Percentiles rank a stretch among this genome's conserved stretches.
Conservation (phyloP, 1,284 basidiomycete species). For the Cryptococcus sp. region DNA sequence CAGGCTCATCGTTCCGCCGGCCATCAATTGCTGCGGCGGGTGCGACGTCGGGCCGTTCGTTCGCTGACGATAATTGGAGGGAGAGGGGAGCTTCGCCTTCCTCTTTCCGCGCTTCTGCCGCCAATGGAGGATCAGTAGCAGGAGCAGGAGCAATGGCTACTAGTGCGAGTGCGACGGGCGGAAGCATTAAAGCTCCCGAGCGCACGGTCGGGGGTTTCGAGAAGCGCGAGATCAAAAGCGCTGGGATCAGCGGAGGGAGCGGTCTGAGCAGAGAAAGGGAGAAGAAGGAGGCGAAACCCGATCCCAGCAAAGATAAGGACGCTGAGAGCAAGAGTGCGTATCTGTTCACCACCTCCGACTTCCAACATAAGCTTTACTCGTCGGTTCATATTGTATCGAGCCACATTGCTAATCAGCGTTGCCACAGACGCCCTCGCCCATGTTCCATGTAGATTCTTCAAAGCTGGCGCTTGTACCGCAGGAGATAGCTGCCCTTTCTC, state of each 20-base stretch:
- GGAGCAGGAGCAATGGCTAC: not conserved
- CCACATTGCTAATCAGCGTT: not conserved
- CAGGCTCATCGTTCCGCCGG: constrained; percentile 4
- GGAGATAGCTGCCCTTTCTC: constrained; percentile 96
- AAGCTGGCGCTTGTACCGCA: constrained; percentile 87
- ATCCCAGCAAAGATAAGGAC: constrained; percentile 2
- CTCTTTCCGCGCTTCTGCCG: not conserved
- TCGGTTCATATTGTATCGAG: no score
- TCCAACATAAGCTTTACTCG: not conserved
- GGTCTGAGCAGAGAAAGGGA: constrained; percentile 14
- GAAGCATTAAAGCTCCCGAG: constrained; percentile 21
- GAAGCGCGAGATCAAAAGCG: constrained; percentile 31
- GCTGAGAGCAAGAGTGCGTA: constrained; percentile 13
- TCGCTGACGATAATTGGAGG: constrained; percentile 36
- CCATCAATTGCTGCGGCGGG: constrained; percentile 4
- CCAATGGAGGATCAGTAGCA: not conserved
- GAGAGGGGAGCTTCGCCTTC: constrained; percentile 18
- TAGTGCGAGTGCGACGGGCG: constrained; percentile 1
- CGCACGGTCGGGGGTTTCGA: constrained; percentile 41
- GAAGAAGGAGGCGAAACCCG: constrained; percentile 14
- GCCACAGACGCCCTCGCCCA: constrained; percentile 66
- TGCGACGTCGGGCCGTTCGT: constrained; percentile 5
- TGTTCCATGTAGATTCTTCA: constrained; percentile 98
- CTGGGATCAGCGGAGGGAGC: constrained; percentile 4
- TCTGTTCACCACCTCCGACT: not conserved